These are phyloP conservation scores for Diaporthe sp. DNA, from an alignment of 2,329 filamentous ascomycete species.

Conservation along the genomic window DNA sequence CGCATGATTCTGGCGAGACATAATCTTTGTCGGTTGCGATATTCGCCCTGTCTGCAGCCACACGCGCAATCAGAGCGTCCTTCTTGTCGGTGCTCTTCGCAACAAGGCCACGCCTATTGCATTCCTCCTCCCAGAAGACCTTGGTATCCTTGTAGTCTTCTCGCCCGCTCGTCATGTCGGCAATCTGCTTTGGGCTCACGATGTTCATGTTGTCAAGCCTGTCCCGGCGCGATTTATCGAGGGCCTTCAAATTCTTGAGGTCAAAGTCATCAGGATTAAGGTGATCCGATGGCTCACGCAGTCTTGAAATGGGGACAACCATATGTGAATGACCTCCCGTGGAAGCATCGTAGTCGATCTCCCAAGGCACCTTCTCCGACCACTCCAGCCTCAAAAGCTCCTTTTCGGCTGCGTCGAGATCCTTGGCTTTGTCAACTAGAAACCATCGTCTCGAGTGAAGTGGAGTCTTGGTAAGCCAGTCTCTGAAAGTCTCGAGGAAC, in stretches of 20 bases:
- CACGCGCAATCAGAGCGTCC: constrained; percentile 14
- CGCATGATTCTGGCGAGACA: constrained; percentile 34
- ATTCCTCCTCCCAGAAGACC: constrained; percentile 37
- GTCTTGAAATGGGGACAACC: constrained; percentile 31
- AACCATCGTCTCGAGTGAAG: constrained; percentile 39
- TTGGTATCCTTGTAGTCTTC: constrained; percentile 22
- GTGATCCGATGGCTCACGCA: background rate
- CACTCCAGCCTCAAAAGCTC: constrained; percentile 36
- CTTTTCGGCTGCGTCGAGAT: background rate
- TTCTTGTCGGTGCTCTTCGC: constrained; percentile 17
- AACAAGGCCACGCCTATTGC: constrained; percentile 33
- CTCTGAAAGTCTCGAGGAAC: background rate
- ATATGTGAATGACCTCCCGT: too few relatives aligned
- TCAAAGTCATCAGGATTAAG: background rate
- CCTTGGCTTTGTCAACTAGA: background rate
- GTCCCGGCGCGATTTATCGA: background rate
- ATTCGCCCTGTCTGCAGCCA: constrained; percentile 8
- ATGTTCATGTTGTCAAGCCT: background rate
- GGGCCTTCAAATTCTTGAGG: background rate
- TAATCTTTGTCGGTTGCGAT: constrained; percentile 38
- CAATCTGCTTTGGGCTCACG: background rate
- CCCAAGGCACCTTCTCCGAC: constrained; percentile 36
- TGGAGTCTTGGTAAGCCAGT: constrained; percentile 33
- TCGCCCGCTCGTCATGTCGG: background rate
- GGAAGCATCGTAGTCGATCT: background rate